Percentiles rank a stretch among this genome's conserved stretches.
These are phyloP conservation scores for Dothidotthia symphoricarpi DNA, from an alignment of 2,329 filamentous ascomycete species.

Conservation along the genomic window DNA sequence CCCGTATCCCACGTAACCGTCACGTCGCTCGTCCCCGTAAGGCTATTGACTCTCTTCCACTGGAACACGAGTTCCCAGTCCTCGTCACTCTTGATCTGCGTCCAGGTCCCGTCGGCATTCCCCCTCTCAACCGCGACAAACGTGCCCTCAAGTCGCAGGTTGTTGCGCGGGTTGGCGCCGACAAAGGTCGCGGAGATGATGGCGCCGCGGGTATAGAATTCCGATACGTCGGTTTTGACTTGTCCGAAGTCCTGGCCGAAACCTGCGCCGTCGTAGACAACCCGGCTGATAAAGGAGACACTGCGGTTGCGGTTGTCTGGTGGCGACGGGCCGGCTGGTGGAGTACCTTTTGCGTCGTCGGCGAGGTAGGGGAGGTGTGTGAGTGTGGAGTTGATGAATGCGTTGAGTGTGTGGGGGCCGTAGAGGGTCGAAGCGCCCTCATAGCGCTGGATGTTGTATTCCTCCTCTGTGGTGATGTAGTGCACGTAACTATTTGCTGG, in stretches of 20 bases:
- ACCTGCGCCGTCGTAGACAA: conserved; percentile 70
- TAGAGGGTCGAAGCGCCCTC: conserved; percentile 93
- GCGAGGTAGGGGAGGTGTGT: conserved; percentile 66
- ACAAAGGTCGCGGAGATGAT: conserved; percentile 69
- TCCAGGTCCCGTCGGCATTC: conserved; percentile 57
- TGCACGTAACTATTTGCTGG: conserved; percentile 90
- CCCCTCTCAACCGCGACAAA: conserved; percentile 73
- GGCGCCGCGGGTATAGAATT: conserved; percentile 60
- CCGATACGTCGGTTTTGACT: conserved; percentile 56
- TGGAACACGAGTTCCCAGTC: conserved; percentile 83
- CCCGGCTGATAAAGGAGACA: conserved; percentile 75
- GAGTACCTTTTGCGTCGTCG: conserved; percentile 31
- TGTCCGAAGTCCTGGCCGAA: conserved; percentile 69
- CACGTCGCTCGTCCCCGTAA: conserved; percentile 75
- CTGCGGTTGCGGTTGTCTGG: conserved; percentile 77
- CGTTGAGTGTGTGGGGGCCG: conserved; percentile 76
- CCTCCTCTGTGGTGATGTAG: conserved; percentile 75
- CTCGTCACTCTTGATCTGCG: conserved; percentile 64
- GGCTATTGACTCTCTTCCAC: conserved; percentile 70
- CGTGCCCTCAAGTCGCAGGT: conserved; percentile 74
- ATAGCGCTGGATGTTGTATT: conserved; percentile 83
- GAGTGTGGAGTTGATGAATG: conserved; percentile 85
- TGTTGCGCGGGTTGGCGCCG: conserved; percentile 86
- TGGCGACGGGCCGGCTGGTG: conserved; percentile 60
- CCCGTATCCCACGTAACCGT: conserved; percentile 74